phyloP scores from a whole-genome alignment of 2,329 filamentous ascomycete genomes.

The Biscogniauxia mediterranea region DNA sequence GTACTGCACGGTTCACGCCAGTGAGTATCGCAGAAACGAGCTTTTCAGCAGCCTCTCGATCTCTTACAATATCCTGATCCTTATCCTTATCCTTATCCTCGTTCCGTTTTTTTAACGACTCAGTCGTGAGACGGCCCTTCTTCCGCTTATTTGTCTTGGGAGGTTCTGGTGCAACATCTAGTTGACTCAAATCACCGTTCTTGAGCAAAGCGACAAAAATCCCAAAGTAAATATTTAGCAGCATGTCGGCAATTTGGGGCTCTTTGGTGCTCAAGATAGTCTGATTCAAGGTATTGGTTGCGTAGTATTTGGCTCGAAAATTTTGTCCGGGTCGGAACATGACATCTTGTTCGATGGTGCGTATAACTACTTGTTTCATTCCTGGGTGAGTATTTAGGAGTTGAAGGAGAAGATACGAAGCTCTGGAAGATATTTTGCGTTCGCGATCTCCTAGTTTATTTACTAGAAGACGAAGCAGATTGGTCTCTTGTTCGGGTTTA shows the following conservation, averaged over 20 bases:
- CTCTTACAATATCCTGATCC: slow-evolving; percentile 34
- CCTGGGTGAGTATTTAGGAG: slow-evolving; percentile 83
- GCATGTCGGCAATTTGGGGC: slow-evolving; percentile 72
- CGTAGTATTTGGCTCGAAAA: slow-evolving; percentile 89
- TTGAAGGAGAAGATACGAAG: slow-evolving; percentile 91
- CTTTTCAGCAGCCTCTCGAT: slow-evolving; percentile 80
- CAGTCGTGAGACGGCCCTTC: slow-evolving; percentile 48
- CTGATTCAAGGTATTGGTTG: slow-evolving; percentile 94
- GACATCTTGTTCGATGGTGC: slow-evolving; percentile 81
- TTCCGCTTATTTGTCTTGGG: slow-evolving; percentile 43
- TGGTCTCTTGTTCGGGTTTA: slow-evolving; percentile 96
- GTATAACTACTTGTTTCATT: slow-evolving; percentile 89
- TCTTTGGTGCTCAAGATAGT: slow-evolving; percentile 87
- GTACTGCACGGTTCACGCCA: slow-evolving; percentile 93
- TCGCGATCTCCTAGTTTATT: slow-evolving; percentile 97
- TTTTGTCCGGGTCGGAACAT: slow-evolving; percentile 85
- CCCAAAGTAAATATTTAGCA: slow-evolving; percentile 89
- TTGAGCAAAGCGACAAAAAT: slow-evolving; percentile 83
- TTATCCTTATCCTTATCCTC: slow-evolving; percentile 33
- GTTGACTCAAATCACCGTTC: slow-evolving; percentile 43
- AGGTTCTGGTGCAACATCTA: slow-evolving; percentile 39
- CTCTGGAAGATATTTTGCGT: slow-evolving; percentile 90
- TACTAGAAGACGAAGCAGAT: slow-evolving; percentile 83
- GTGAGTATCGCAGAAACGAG: slow-evolving; percentile 87
- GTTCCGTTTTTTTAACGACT: slow-evolving; percentile 35